These are phyloP conservation scores for Massariosphaeria phaeospora DNA, from an alignment of 495 filamentous ascomycete species.

Conservation along the genomic window DNA sequence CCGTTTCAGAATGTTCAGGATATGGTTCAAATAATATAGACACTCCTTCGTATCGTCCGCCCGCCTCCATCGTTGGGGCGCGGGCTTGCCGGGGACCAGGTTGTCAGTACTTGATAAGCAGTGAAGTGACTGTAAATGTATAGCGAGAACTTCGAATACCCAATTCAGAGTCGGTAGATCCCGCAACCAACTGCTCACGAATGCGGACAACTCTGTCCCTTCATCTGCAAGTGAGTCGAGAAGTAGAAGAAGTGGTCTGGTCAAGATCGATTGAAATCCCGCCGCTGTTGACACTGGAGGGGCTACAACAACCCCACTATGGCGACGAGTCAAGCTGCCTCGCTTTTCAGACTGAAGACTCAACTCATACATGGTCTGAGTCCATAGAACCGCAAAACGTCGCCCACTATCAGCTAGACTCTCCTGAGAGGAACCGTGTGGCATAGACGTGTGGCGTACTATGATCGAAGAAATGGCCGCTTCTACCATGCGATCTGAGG, in stretches of 20 bases:
- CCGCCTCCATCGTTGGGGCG: slow-evolving; percentile 1
- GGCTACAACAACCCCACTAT: slow-evolving; percentile 28
- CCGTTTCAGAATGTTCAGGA: slow-evolving; percentile 65
- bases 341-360: slow-evolving; percentile 27
- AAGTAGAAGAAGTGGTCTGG: slow-evolving; percentile 74
- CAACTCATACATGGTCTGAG: slow-evolving; percentile 37
- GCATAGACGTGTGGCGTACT: slow-evolving; percentile 38
- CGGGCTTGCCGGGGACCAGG: slow-evolving; percentile 2
- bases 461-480: slow-evolving; percentile 73
- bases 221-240: slow-evolving; percentile 74
- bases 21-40: slow-evolving; percentile 69
- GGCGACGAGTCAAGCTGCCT: slow-evolving; percentile 14
- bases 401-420: slow-evolving; percentile 17
- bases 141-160: slow-evolving; percentile 36
- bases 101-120: slow-evolving; percentile 31
- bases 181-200: slow-evolving; percentile 76
- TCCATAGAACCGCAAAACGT: slow-evolving; percentile 40
- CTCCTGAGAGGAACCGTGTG: background rate
- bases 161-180: slow-evolving; percentile 63
- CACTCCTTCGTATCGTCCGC: slow-evolving; percentile 70
- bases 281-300: slow-evolving; percentile 42
- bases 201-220: slow-evolving; percentile 66
- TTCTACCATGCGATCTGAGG: slow-evolving; percentile 61
- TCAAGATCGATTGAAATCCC: slow-evolving; percentile 64
- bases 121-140: slow-evolving; percentile 22